Conservation (phyloP, 139 green algal species). For the Limnomonas spitsbergensis region DNA sequence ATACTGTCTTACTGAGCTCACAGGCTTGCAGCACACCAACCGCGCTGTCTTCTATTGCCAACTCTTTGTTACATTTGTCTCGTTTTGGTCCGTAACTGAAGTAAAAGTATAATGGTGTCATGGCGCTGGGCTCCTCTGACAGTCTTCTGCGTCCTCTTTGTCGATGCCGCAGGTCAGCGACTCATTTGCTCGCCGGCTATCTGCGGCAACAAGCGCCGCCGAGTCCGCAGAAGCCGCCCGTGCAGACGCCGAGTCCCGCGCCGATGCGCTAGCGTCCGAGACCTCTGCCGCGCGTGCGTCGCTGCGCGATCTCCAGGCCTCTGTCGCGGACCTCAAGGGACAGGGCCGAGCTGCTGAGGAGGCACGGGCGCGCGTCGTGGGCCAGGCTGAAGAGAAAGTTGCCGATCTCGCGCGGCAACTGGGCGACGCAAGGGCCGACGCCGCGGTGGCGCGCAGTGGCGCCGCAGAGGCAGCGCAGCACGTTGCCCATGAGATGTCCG, state of each 20-base stretch:
- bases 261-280: neutral
- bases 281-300: neutral
- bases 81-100: neutral
- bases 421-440: no score
- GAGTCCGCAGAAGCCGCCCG: neutral
- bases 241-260: neutral
- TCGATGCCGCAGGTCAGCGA: neutral
- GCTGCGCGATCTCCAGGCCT: neutral
- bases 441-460: no score
- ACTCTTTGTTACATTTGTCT: neutral
- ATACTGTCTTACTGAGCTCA: neutral
- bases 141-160: neutral
- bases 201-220: neutral
- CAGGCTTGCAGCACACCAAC: neutral
- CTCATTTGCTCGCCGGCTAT: neutral
- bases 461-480: constrained; percentile 25
- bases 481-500: constrained; percentile 5
- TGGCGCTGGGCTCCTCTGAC: no score
- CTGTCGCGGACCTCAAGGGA: neutral
- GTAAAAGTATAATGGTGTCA: neutral
- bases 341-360: neutral
- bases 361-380: neutral
- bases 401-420: neutral
- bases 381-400: neutral
- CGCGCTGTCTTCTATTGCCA: neutral